Evolutionary conservation across 106 monocot genomes (phyloP).

Genomic region (Xerophyta viscosa): DNA sequence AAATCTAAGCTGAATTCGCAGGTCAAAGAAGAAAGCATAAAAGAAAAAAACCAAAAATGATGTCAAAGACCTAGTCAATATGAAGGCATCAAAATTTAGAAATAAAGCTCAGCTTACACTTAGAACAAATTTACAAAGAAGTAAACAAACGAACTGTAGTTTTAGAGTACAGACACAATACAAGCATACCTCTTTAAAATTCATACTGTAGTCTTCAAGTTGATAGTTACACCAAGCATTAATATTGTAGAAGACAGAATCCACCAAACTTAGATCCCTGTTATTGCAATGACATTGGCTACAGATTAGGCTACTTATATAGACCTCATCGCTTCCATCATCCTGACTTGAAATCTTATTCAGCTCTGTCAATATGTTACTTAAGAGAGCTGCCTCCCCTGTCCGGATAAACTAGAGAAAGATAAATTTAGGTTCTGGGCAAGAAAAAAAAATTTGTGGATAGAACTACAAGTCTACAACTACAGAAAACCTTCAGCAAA

Average conservation of each 20-base stretch:
- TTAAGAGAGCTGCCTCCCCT: slow-evolving; percentile 44
- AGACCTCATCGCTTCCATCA: slow-evolving; percentile 26
- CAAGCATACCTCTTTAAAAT: slow-evolving; percentile 71
- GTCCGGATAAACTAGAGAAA: slow-evolving; percentile 49
- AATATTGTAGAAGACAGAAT: slow-evolving; percentile 44
- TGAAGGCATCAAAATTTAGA: too few relatives aligned
- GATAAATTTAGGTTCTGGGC: too few relatives aligned
- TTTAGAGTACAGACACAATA: slow-evolving; percentile 13
- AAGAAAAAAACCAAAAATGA: too few relatives aligned
- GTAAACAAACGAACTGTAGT: background rate
- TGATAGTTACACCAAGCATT: slow-evolving; percentile 43
- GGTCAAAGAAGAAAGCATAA: too few relatives aligned
- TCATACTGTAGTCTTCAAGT: slow-evolving; percentile 61
- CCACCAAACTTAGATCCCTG: slow-evolving; percentile 38
- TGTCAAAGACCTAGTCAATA: too few relatives aligned
- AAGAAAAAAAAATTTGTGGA: too few relatives aligned
- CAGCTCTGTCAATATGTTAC: slow-evolving; percentile 24
- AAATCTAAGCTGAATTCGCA: too few relatives aligned
- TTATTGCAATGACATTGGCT: slow-evolving; percentile 22
- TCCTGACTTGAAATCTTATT: slow-evolving; percentile 22
- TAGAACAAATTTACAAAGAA: too few relatives aligned
- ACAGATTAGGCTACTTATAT: slow-evolving; percentile 44
- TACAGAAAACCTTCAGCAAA: too few relatives aligned
- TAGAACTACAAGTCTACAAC: too few relatives aligned
- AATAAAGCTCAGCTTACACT: too few relatives aligned